Evolutionary conservation across 805 yeast genomes (phyloP), one percentile per base, ranked within the genome.

Genomic region (Yarrowia sp.): DNA sequence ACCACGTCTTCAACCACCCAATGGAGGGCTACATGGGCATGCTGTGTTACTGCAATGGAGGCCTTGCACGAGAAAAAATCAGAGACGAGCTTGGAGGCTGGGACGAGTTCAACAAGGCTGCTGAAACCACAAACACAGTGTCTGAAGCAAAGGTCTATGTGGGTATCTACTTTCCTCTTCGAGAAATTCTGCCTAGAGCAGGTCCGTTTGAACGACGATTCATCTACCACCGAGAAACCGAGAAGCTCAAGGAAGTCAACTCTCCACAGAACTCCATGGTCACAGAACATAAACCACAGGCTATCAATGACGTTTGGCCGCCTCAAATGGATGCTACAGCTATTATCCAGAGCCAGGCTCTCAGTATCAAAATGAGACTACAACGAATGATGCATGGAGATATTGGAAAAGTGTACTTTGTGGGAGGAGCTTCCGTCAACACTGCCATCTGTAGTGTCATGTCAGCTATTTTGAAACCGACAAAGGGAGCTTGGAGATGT

Each of bases 21-120:
- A 88, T 96, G 0, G 83, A 89, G 67, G 83, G 84, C 0, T 92
- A 85, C 74, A 92, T 92, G 97, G 96, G 96, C 22, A 92, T 92
- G 98, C 84, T 92, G 64, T 92, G 98, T 74, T 92, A 92, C 74
- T 89, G 96, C 72, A 92, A 92, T 74, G 97, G 98, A 0, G 83
- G 97, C 0, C 77, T 92, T 57, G 96, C 97, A 0, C 80, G 98
- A 68, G 97, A 92, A 71, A 14, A 71, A 75, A 4, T 67, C 17
- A 66, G 62, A 8, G 62, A 64, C 22, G 67, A 68, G 14, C 64
- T 58, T 14, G 64, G 64, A 11, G 58, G 66, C 31, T 75, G 78
- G 78, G 65, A 66, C 14, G 67, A 67, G 43, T 75, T 74, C 65
- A 71, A 72, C 60, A 64, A 68, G 31, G 66, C 71, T 1, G 66